phyloP scores from a whole-genome alignment of 805 yeast species.

The Nakazawaea ambrosiae region DNA sequence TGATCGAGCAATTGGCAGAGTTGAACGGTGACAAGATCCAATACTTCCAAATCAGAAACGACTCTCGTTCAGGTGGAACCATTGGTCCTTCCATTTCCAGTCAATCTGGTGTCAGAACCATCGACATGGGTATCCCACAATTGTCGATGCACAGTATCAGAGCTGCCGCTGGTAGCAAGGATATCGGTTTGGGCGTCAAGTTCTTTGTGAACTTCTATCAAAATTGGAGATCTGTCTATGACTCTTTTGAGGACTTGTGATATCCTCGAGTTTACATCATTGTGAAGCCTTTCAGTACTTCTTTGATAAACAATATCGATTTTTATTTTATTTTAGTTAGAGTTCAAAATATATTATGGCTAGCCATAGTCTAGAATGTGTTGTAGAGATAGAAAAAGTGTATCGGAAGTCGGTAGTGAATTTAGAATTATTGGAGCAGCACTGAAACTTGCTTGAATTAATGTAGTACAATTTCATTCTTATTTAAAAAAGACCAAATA shows the following conservation, averaged over 20 bases:
- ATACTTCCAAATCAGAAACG: conserved; percentile 82
- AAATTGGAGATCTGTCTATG: conserved; percentile 57
- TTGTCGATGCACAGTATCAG: conserved; percentile 83
- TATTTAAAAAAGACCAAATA: too few relatives aligned
- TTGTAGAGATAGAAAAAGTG: too few relatives aligned
- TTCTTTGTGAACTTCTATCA: conserved; percentile 65
- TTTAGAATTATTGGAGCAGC: too few relatives aligned
- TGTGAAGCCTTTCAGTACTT: not conserved
- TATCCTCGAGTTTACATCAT: too few relatives aligned
- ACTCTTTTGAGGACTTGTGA: conserved; percentile 29
- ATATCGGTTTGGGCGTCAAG: conserved; percentile 66
- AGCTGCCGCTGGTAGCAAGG: conserved; percentile 74
- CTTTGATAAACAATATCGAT: too few relatives aligned
- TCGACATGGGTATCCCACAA: conserved; percentile 80
- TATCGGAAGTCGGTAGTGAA: too few relatives aligned
- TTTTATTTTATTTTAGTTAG: too few relatives aligned
- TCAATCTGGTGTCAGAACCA: conserved; percentile 66
- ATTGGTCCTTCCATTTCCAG: conserved; percentile 69
- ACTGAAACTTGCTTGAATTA: too few relatives aligned
- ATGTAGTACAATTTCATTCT: too few relatives aligned
- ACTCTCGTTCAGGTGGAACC: conserved; percentile 81
- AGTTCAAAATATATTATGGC: too few relatives aligned
- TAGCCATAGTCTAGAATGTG: too few relatives aligned
- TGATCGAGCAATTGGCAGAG: conserved; percentile 64
- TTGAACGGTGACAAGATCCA: conserved; percentile 61